phyloP scores from a whole-genome alignment of 2,329 filamentous ascomycete genomes.

The Claviceps monticola region DNA sequence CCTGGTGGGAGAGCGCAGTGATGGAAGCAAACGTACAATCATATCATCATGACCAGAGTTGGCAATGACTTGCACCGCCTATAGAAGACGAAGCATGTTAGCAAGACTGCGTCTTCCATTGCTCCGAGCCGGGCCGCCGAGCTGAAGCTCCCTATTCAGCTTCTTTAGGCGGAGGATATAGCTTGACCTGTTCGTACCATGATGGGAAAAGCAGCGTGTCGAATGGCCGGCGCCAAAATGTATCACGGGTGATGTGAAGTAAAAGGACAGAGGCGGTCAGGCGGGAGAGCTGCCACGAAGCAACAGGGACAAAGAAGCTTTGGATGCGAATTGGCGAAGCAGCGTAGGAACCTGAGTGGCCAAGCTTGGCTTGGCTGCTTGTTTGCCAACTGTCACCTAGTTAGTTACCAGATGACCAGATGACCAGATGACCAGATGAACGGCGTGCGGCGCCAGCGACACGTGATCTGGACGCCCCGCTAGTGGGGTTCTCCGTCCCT shows the following conservation, averaged over 20 bases:
- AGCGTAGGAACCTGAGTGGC: background rate
- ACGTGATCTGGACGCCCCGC: background rate
- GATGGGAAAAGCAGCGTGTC: background rate
- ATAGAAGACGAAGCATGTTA: conserved; percentile 13
- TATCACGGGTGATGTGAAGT: conserved; percentile 1
- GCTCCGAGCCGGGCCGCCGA: background rate
- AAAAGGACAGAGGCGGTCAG: background rate
- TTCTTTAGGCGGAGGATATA: background rate
- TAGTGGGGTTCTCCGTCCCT: background rate
- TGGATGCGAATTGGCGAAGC: conserved; percentile 1
- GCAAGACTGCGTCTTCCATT: background rate
- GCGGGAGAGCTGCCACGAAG: background rate
- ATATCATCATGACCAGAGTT: conserved; percentile 77
- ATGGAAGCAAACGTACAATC: conserved; percentile 60
- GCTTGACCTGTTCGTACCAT: conserved; percentile 3
- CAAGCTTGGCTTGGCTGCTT: background rate
- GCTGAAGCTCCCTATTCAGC: background rate
- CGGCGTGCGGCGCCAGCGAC: background rate
- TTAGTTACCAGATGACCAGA: too few species aligned
- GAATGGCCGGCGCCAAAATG: background rate
- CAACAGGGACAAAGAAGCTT: background rate
- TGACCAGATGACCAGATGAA: background rate
- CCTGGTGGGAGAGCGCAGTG: background rate
- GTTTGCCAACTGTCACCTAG: conserved; percentile 4
- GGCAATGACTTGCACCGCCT: conserved; percentile 31